These are phyloP conservation scores for Rhodotorula paludigena DNA, from an alignment of 768 basidiomycete species.

Conservation along the genomic window DNA sequence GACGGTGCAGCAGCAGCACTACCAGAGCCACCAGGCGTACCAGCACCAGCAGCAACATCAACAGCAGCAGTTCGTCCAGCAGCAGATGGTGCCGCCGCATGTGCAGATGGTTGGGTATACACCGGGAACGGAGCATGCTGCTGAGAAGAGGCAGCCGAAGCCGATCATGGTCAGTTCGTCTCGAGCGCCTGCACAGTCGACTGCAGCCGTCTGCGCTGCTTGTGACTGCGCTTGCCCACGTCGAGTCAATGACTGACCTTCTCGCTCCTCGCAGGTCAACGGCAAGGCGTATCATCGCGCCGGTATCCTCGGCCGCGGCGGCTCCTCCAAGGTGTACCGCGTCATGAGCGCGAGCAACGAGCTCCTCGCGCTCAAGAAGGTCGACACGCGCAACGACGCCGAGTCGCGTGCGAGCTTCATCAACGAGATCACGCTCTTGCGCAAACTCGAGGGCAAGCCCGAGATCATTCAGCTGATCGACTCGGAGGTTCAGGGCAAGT, in stretches of 20 bases:
- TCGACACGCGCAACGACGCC: constrained; percentile 72
- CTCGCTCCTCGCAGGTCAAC: constrained; percentile 30
- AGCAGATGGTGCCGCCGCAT: constrained; percentile 3
- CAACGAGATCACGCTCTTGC: constrained; percentile 90
- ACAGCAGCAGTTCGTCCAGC: constrained; percentile 10
- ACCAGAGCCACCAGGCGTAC: constrained; percentile 14
- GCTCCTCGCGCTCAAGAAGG: constrained; percentile 86
- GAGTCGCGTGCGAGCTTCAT: constrained; percentile 88
- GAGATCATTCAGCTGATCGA: constrained; percentile 88
- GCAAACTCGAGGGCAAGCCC: constrained; percentile 87
- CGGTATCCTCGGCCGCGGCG: constrained; percentile 73
- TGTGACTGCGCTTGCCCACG: no score
- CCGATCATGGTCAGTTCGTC: constrained; percentile 14
- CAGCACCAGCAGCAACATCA: constrained; percentile 22
- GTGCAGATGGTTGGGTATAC: constrained; percentile 19
- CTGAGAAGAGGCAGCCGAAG: constrained; percentile 20
- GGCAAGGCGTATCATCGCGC: constrained; percentile 40
- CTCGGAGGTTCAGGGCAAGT: constrained; percentile 74
- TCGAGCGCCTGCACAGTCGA: no score
- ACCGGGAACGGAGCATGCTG: neutral
- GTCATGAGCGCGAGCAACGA: constrained; percentile 72
- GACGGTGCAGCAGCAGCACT: constrained; percentile 32
- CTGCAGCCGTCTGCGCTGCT: no score
- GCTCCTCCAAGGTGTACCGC: constrained; percentile 90
- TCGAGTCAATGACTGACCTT: neutral